Base-by-base conservation (phyloP, 257 asterid species). In the Perilla frutescens region DNA sequence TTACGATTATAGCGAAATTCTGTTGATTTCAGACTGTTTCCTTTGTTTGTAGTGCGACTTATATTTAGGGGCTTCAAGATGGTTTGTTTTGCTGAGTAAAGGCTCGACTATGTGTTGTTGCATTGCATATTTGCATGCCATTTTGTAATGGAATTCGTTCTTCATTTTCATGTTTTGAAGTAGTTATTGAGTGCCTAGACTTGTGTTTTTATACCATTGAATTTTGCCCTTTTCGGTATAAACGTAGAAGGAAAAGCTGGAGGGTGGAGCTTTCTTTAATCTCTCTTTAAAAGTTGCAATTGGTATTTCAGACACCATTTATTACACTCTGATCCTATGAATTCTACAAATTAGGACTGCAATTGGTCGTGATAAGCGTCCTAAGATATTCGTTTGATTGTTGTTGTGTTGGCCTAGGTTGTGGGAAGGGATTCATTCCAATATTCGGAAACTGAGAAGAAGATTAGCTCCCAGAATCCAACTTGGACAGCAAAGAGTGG, bases 401-500 rank as follows among this genome's bases (percentile, higher is more conserved):
- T 34, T 51, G 6, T 39, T 61, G 54, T 43, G 49, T 31, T 7
- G 15, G 43, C 76, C 70, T 68, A 90, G 97, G 88, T 57, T 70
- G 15, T 72, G 73, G 90, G 90, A 40, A 73, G 79, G 51, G 93
- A 78, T 29, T 62, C 80, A 3, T 12, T 59, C 64, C 83, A 66
- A 44, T 79, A 80, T 0, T 81, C 69, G 8, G 80, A 66, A 39
- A 62, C 62, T 36, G 84, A 76, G 75, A 81, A 79, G 86, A 89
- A 86, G 80, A 79, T 71, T 63, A 87, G 68, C 49, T 48, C 83
- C 37, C 82, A 73, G 15, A 81, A 71, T 77, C 87, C 74, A 43
- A 76, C 66, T 31, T 77, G 85, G 86, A 82, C 49, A 79, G 56
- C 86, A 56, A 87, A 87, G 77, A 53, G 66, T 78, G 84, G 85